Evolutionary conservation across 768 basidiomycete genomes (phyloP), one percentile per base, ranked within the genome.

Genomic region (Austroboletus festivus): DNA sequence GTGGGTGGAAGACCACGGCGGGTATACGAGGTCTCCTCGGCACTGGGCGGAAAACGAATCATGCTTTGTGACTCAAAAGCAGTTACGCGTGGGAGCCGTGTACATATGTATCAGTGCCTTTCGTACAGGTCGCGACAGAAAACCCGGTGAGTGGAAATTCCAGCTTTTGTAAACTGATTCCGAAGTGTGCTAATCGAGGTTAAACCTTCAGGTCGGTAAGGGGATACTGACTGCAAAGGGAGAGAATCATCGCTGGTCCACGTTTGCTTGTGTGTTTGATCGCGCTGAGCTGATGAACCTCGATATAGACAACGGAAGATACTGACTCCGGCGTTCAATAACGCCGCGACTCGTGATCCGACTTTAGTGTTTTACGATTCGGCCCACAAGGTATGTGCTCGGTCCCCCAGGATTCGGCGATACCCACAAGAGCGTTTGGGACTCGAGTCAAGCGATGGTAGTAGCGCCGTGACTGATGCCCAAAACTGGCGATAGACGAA

Each of bases 1-100:
- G 5, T 82, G 80, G 82, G 68, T 68, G 1, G 59, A 57, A 8
- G 58, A 74, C 38, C 79, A 79, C 28, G 82, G 82, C 7, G 55
- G 71, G 76, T 70, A 0, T 83, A 66, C 51, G 43, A 62, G 13
- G 48, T 79, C n/a, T 70, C 79, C 0, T 54, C 55, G 1, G 53
- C 62, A 1, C 50, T 79, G 6, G 74, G 74, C 0, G 55, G 67
- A 0, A 60, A 43, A 9, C 55, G 54, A 4, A 54, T 80, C 20
- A 55, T 75, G 3, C 59, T 79, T 5, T 67, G 69, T 42, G 79
- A 79, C 46, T 73, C 75, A 0, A 79, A 73, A 56, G 80, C 81
- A 0, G 62, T 77, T 18, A 68, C 73, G 0, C 78, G 83, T 51
- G 63, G 46, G 81, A 82, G 44, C 76, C 79, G 0, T 77, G 55